Evolutionary conservation across 2,329 filamentous ascomycete species (phyloP), one percentile per base, ranked within the genome.

Genomic region (Nemania serpens): DNA sequence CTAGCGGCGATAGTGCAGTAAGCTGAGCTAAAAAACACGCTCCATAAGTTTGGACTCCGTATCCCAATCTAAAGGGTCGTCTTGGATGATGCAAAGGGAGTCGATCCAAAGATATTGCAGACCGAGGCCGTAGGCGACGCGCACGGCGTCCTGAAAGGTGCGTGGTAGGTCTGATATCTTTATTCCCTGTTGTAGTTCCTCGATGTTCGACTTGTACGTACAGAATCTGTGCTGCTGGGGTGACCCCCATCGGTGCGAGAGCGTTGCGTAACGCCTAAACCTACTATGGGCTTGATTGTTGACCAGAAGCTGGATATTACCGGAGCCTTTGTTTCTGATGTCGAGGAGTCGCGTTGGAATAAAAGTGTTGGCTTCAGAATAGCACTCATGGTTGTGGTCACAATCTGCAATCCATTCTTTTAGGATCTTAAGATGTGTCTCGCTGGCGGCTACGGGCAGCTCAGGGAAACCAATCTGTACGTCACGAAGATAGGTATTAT

Each of bases 381-480:
- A 53, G 39, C 50, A 53, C 12, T 20, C 10, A 11, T 53, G 50
- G 20, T 5, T 53, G 15, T 22, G 50, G 25, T 53, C 39, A 36
- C 50, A 53, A n/a, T 53, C 50, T 45, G 39, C 5, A n/a, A 53
- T 53, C 50, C 50, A 53, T 36, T 45, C 25, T 15, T 20, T 53
- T 22, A 53, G 3, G 25, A 53, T n/a, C 17, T 53, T 34, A n/a
- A 53, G 17, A 22, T 53, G 50, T 45, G 15, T 45, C 11, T 45
- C 25, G 22, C 25, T 22, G 13, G 22, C 50, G n/a, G 39, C n/a
- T 33, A 1, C 17, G 7, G 50, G 50, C 20, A 53, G 39, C 39
- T 53, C 22, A 4, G 37, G 50, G n/a, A 53, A 53, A 34, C 50
- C 50, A 45, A 53, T 34, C 10, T 53, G 50, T 34, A 53, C 50